Percentiles rank a stretch among this genome's conserved stretches.
Evolutionary conservation across 345 rosid genomes (phyloP).

Genomic region (Moricandia arvensis): DNA sequence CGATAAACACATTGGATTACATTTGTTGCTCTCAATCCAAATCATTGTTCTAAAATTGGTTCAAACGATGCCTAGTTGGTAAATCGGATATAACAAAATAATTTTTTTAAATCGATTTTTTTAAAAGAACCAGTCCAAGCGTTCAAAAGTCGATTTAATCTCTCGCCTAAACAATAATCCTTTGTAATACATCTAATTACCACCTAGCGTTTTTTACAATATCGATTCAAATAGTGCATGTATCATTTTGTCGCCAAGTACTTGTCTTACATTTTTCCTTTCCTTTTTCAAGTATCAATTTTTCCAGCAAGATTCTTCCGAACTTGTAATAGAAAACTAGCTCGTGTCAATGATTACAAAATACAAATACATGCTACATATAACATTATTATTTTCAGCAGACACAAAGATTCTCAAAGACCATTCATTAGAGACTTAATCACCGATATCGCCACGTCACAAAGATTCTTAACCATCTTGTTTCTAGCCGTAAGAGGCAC

Average conservation of each 20-base stretch:
- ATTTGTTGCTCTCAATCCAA: not conserved
- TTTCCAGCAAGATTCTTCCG: not conserved
- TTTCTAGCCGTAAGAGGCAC: conserved; percentile 55
- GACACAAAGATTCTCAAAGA: conserved; percentile 23
- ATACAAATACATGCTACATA: conserved; percentile 22
- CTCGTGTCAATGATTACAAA: conserved; percentile 22
- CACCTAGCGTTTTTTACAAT: no score
- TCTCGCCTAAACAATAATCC: no score
- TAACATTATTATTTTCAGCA: not conserved
- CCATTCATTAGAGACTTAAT: conserved; percentile 44
- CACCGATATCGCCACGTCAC: conserved; percentile 67
- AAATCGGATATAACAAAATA: no score
- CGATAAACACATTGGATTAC: not conserved
- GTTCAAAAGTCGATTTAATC: no score
- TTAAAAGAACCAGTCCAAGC: no score
- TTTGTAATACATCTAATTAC: no score
- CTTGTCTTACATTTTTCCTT: not conserved
- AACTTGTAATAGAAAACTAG: not conserved
- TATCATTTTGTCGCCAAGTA: not conserved
- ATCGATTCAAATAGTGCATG: no score
- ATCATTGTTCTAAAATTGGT: no score
- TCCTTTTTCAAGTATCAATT: not conserved
- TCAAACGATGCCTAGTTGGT: no score
- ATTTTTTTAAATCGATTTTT: no score
- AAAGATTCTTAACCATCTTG: conserved; percentile 49